These are phyloP conservation scores for Citrus maxima DNA, from an alignment of 345 rosid genomes.

Conservation along the genomic window DNA sequence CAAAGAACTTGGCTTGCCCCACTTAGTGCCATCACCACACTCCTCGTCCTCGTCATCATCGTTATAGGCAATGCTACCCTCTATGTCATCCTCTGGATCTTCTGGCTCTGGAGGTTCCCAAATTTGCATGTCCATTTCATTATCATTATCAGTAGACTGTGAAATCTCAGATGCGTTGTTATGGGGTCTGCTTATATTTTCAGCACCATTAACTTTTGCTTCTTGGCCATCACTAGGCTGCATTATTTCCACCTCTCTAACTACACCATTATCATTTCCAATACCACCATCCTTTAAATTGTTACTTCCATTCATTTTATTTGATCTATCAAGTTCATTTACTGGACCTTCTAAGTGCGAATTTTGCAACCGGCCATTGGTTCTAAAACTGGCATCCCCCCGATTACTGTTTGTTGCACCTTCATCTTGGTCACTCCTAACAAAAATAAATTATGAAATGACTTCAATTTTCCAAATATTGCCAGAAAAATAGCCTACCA, in stretches of 20 bases:
- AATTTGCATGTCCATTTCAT: conserved; percentile 33
- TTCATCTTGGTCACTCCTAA: conserved; percentile 59
- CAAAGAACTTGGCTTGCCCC: conserved; percentile 60
- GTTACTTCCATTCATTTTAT: conserved; percentile 27
- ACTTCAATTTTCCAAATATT: not conserved
- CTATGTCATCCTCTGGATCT: conserved; percentile 56
- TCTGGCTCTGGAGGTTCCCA: conserved; percentile 96
- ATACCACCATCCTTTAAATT: conserved; percentile 13
- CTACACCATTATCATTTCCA: conserved; percentile 23
- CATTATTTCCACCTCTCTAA: conserved; percentile 40
- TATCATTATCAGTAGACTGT: conserved; percentile 16
- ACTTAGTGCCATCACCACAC: conserved; percentile 57
- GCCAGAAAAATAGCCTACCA: not conserved
- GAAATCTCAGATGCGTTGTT: conserved; percentile 32
- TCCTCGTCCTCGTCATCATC: conserved; percentile 84
- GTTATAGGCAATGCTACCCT: conserved; percentile 44
- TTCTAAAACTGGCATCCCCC: conserved; percentile 27
- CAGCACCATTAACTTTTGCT: conserved; percentile 22
- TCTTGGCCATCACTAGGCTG: conserved; percentile 30
- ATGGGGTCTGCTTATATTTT: conserved; percentile 18
- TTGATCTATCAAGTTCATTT: conserved; percentile 30
- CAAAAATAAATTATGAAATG: not conserved
- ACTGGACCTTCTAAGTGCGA: conserved; percentile 24
- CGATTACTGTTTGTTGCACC: conserved; percentile 30
- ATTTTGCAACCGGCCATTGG: conserved; percentile 28